These are phyloP conservation scores for Ascochyta koolunga DNA, from an alignment of 2,329 filamentous ascomycete species.

Conservation along the genomic window DNA sequence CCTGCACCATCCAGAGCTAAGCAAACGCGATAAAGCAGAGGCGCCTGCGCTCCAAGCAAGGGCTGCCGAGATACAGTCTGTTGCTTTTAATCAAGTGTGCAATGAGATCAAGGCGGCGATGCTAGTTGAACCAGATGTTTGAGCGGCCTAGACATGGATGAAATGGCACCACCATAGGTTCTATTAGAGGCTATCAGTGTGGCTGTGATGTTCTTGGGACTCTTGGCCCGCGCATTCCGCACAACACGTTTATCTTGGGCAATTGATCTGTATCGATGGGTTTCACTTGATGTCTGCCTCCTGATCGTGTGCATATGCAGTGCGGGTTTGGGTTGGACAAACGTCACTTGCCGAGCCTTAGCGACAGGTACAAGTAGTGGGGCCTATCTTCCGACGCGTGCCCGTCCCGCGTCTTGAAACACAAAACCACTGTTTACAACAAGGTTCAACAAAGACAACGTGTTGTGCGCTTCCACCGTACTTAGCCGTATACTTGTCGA, in stretches of 20 bases:
- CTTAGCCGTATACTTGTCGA: neutral
- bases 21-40: conserved; percentile 36
- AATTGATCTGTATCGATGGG: neutral
- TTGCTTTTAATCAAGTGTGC: conserved; percentile 36
- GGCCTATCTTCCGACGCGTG: conserved; percentile 16
- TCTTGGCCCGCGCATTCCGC: conserved; percentile 21
- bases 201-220: conserved; percentile 15
- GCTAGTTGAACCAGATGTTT: conserved; percentile 21
- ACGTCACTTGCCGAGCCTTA: conserved; percentile 9
- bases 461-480: conserved; percentile 2
- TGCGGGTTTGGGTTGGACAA: conserved; percentile 5
- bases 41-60: conserved; percentile 30
- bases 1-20: conserved; percentile 41
- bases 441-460: conserved; percentile 11
- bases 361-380: conserved; percentile 24
- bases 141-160: conserved; percentile 17
- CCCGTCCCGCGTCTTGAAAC: conserved; percentile 1
- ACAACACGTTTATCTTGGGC: neutral
- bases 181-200: conserved; percentile 12
- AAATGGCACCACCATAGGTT: conserved; percentile 19
- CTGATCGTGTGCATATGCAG: conserved; percentile 15
- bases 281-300: conserved; percentile 3
- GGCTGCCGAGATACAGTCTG: conserved; percentile 31
- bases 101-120: conserved; percentile 37
- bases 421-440: neutral